Evolutionary conservation across 371 early-diverging fungal species (phyloP), one percentile per base, ranked within the genome.

Genomic region (Mortierella sp.): DNA sequence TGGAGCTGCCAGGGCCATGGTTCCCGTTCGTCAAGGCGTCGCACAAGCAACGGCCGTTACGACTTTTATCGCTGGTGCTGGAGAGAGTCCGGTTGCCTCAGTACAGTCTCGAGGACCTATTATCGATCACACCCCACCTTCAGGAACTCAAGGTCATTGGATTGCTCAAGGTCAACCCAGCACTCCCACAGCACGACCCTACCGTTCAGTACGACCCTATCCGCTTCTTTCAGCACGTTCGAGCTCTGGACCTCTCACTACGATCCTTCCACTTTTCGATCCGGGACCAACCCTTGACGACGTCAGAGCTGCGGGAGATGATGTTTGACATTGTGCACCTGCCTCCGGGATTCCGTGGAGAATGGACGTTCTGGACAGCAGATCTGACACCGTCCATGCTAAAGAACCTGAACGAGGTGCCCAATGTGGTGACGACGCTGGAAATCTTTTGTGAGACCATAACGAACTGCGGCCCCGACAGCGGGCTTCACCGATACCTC

Each of bases 101-200:
- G 68, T 68, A 68, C 38, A 68, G 68, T 41, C 68, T 68, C 10
- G 68, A 68, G 41, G 68, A 68, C 43, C 41, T 68, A 3, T 35
- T 68, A 21, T 24, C 24, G 43, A 68, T 68, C 41, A 38, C 68
- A 35, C 68, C 68, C 2, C 7, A 41, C 4, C 68, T 68, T 10
- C 21, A 7, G 41, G 68, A 68, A 38, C 68, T 68, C 68, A 68
- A 68, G 38, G n/a, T 68, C 41, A 68, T 68, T 68, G 68, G 68
- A 68, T 41, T 68, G 11, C 41, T 41, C 11, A 68, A 68, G 41
- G 43, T 68, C 11, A 68, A 68, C 41, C 68, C 68, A 38, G 41
- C 68, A 18, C 41, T 35, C 41, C 68, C 68, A 10, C 68, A 68
- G 68, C 38, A 41, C 41, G 68, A 68, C 10, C 68, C 68, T 18